Conservation (phyloP, 768 basidiomycete species). For the Kwoniella dendrophila region DNA sequence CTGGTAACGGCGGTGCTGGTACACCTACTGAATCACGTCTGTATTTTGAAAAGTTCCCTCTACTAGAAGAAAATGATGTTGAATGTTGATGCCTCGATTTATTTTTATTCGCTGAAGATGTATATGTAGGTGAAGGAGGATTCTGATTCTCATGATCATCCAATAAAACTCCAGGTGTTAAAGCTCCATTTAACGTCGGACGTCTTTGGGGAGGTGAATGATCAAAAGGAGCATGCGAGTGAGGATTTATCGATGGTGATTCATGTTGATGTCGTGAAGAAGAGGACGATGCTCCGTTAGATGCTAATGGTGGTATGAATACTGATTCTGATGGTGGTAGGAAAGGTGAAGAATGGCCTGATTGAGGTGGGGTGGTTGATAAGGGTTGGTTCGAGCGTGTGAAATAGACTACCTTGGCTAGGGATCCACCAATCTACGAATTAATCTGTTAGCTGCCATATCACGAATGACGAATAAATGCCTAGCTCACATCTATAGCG, state of each 20-base stretch:
- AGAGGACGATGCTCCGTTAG: constrained; percentile 18
- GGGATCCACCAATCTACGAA: constrained; percentile 85
- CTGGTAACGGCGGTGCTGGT: constrained; percentile 86
- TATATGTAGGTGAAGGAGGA: constrained; percentile 1
- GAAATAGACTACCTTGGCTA: constrained; percentile 98
- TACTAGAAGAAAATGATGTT: not conserved
- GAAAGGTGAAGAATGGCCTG: constrained; percentile 38
- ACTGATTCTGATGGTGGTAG: constrained; percentile 36
- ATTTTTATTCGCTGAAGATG: too few species aligned
- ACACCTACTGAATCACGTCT: constrained; percentile 70
- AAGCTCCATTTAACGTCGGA: constrained; percentile 49
- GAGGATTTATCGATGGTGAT: constrained; percentile 25
- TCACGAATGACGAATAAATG: constrained; percentile 29
- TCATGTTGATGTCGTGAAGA: not conserved
- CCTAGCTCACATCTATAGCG: constrained; percentile 80
- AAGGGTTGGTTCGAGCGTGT: constrained; percentile 71
- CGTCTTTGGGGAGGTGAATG: constrained; percentile 30
- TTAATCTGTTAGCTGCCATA: constrained; percentile 24
- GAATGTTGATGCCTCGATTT: too few species aligned
- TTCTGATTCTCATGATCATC: constrained; percentile 9
- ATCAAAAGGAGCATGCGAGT: constrained; percentile 31
- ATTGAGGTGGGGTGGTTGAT: constrained; percentile 36
- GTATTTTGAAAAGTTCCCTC: constrained; percentile 57
- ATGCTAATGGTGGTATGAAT: constrained; percentile 17
- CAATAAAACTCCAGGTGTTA: constrained; percentile 41